Base-by-base conservation (phyloP, 345 rosid species). In the Cardiospermum halicacabum region DNA sequence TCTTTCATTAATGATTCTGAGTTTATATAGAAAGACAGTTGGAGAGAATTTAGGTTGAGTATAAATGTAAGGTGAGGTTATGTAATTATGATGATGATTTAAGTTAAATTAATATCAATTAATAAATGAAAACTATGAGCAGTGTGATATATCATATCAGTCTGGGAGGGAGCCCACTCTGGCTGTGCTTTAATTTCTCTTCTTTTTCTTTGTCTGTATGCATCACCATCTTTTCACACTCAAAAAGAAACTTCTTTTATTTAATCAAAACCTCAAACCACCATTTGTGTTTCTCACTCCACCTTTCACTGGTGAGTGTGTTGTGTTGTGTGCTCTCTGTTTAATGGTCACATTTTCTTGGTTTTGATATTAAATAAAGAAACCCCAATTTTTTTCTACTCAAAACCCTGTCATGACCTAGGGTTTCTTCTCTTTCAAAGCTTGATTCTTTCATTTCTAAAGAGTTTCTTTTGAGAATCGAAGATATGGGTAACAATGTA, bases 401-500 rank as follows among this genome's bases (percentile, higher is more conserved):
- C 22, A 27, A 54, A 28, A 28, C 73, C 72, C 73, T 56, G 49
- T 56, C 72, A 34, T 40, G 56, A 56, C 60, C 39, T 62, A 69
- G 77, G 64, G 69, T 67, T 76, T 45, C 18, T 56, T 56, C 43
- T 26, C 58, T 57, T 69, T 55, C 30, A 53, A 39, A 60, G 60
- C 70, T 69, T 61, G 65, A 75, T 64, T 65, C 56, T 62, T 56
- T 66, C 30, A 12, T 57, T 39, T 60, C 47, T 60, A 32, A 54
- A 22, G 47, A 58, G 62, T 74, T 64, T 64, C 31, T 51, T 31
- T 45, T 22, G 42, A 47, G 61, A 67, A 50, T 63, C 50, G 25
- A 50, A 51, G 62, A 64, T 72, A 85, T 76, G 90, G 86, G 86
- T 63, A 88, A 73, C 80, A 74, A 79, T 69, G 71, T 73, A 75